Evolutionary conservation across 1,284 basidiomycete species (phyloP).

Genomic region (Ustilago lituana): DNA sequence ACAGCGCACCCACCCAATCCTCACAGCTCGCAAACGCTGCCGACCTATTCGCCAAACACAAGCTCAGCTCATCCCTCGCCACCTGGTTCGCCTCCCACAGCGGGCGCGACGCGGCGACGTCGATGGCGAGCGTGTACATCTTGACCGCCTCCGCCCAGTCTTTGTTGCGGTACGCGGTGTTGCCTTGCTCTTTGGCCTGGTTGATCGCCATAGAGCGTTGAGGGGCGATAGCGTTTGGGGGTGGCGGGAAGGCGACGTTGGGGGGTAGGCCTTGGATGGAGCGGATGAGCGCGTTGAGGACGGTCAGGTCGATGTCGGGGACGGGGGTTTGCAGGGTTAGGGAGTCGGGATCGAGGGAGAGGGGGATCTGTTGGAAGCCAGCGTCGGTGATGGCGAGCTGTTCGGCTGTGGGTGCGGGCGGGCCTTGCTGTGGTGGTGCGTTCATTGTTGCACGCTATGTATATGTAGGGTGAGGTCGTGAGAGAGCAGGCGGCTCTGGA

Average conservation of each 20-base stretch:
- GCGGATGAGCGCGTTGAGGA: slow-evolving; percentile 65
- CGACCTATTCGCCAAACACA: slow-evolving; percentile 88
- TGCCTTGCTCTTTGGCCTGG: slow-evolving; percentile 65
- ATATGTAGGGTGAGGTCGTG: too few species aligned
- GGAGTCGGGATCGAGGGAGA: slow-evolving; percentile 47
- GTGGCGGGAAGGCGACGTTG: slow-evolving; percentile 63
- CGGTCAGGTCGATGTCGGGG: slow-evolving; percentile 53
- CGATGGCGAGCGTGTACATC: slow-evolving; percentile 84
- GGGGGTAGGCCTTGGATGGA: slow-evolving; percentile 57
- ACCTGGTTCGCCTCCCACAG: slow-evolving; percentile 87
- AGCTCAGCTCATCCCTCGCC: slow-evolving; percentile 87
- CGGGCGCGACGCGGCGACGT: slow-evolving; percentile 82
- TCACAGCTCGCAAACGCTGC: slow-evolving; percentile 82
- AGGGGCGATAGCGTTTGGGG: slow-evolving; percentile 64
- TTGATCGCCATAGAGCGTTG: slow-evolving; percentile 60
- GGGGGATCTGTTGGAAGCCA: slow-evolving; percentile 47
- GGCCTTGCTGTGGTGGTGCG: slow-evolving; percentile 45
- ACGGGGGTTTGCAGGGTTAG: slow-evolving; percentile 39
- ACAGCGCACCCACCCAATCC: slow-evolving; percentile 82
- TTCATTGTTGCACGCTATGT: slow-evolving; percentile 22
- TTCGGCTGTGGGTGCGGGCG: slow-evolving; percentile 57
- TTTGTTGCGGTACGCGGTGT: slow-evolving; percentile 57
- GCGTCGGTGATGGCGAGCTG: slow-evolving; percentile 60
- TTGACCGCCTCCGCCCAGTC: slow-evolving; percentile 80
- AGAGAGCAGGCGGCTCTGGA: too few species aligned